Conservation (phyloP, 345 rosid species). For the Triadica sebifera region DNA sequence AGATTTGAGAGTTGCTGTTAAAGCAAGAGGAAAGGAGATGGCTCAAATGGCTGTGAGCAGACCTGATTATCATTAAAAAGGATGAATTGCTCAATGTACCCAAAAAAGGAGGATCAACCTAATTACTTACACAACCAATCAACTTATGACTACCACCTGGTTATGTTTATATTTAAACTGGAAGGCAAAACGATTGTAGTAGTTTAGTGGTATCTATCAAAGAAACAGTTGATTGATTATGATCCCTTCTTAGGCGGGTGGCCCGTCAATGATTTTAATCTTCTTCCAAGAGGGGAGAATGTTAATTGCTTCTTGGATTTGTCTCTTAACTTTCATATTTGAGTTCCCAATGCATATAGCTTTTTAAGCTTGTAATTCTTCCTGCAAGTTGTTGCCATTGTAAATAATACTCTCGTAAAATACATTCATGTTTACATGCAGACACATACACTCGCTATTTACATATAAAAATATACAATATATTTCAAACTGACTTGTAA, state of each 20-base stretch:
- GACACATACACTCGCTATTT: too few species aligned
- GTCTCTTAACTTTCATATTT: not conserved
- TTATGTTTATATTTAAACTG: slow-evolving; percentile 12
- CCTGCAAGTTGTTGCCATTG: too few species aligned
- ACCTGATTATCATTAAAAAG: slow-evolving; percentile 24
- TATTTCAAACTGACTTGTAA: too few species aligned
- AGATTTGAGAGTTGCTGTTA: slow-evolving; percentile 19
- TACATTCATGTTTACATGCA: too few species aligned
- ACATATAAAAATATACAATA: too few species aligned
- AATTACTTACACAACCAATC: slow-evolving; percentile 18
- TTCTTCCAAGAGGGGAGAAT: not conserved
- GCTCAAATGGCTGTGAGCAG: slow-evolving; percentile 20
- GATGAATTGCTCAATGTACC: slow-evolving; percentile 7
- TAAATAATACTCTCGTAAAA: too few species aligned
- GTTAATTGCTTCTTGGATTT: not conserved
- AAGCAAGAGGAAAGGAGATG: slow-evolving; percentile 10
- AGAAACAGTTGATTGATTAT: not conserved
- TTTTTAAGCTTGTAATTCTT: not conserved
- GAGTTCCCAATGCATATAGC: not conserved
- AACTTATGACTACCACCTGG: slow-evolving; percentile 21
- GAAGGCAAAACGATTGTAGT: slow-evolving; percentile 11
- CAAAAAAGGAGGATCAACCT: too few species aligned
- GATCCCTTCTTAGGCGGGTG: not conserved
- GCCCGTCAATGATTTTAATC: not conserved
- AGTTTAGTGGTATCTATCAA: slow-evolving; percentile 1